These are phyloP conservation scores for fission yeast (Schizosaccharomyces pombe) DNA, from an alignment of 805 yeast genomes.

Conservation along the genomic window DNA sequence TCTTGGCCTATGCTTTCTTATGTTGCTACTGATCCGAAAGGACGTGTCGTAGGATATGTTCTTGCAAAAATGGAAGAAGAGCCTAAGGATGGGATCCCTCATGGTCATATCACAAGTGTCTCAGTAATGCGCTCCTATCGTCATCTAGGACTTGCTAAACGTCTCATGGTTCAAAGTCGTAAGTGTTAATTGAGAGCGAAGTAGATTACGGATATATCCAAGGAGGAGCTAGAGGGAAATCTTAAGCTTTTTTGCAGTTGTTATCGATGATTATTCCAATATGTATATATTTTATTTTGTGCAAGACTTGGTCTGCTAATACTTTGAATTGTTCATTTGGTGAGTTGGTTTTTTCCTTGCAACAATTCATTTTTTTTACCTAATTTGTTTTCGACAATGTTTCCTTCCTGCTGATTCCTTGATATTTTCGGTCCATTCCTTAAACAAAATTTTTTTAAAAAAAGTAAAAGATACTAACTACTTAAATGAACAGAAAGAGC, in stretches of 20 bases:
- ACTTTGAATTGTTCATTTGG: too few relatives aligned
- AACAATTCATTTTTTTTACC: neutral
- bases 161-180: constrained; percentile 57
- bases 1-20: constrained; percentile 97
- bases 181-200: too few relatives aligned
- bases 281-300: too few relatives aligned
- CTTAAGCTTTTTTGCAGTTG: neutral
- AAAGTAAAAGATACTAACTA: neutral
- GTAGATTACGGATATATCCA: too few relatives aligned
- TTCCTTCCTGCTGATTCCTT: neutral
- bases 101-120: constrained; percentile 84
- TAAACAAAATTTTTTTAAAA: neutral
- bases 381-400: neutral
- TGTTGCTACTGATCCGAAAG: constrained; percentile 53
- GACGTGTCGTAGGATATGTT: constrained; percentile 82
- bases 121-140: constrained; percentile 91
- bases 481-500: constrained; percentile 27
- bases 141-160: constrained; percentile 84
- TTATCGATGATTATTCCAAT: neutral
- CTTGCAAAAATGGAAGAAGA: constrained; percentile 69
- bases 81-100: constrained; percentile 45
- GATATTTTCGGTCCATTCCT: neutral
- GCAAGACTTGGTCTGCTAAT: too few relatives aligned
- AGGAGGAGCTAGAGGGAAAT: too few relatives aligned
- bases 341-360: too few relatives aligned